Percentiles rank a stretch among this genome's conserved stretches.
These are phyloP conservation scores for Fraxinus baroniana DNA, from an alignment of 305 asterid genomes.

Conservation along the genomic window DNA sequence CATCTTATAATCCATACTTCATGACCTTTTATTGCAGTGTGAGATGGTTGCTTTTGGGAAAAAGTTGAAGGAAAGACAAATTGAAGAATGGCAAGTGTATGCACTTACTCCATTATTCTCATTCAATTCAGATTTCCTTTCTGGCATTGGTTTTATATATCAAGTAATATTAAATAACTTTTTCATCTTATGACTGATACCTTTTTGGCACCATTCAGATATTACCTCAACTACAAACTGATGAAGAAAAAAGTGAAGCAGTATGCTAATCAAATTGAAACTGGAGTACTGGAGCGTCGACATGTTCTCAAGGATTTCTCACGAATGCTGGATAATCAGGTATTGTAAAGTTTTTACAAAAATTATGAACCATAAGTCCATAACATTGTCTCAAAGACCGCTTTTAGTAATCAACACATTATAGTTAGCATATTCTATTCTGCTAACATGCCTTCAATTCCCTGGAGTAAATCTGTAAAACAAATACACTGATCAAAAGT, in stretches of 20 bases:
- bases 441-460: constrained; percentile 19
- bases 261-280: constrained; percentile 69
- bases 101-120: constrained; percentile 20
- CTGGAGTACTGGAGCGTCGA: constrained; percentile 71
- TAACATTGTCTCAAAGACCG: not conserved
- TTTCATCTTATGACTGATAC: constrained; percentile 19
- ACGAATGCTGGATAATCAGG: constrained; percentile 91
- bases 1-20: constrained; percentile 23
- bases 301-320: constrained; percentile 97
- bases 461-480: not conserved
- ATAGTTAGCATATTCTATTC: not conserved
- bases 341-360: constrained; percentile 19
- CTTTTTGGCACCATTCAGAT: constrained; percentile 43
- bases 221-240: constrained; percentile 94
- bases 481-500: not conserved
- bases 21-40: constrained; percentile 33
- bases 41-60: constrained; percentile 97
- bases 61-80: constrained; percentile 88
- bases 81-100: constrained; percentile 95
- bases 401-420: not conserved
- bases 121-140: constrained; percentile 8
- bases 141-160: not conserved
- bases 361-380: not conserved
- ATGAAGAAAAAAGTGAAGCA: constrained; percentile 94
- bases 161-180: not conserved